Base-by-base conservation (phyloP, 2,329 filamentous ascomycete species). In the Achaetomium macrosporum region DNA sequence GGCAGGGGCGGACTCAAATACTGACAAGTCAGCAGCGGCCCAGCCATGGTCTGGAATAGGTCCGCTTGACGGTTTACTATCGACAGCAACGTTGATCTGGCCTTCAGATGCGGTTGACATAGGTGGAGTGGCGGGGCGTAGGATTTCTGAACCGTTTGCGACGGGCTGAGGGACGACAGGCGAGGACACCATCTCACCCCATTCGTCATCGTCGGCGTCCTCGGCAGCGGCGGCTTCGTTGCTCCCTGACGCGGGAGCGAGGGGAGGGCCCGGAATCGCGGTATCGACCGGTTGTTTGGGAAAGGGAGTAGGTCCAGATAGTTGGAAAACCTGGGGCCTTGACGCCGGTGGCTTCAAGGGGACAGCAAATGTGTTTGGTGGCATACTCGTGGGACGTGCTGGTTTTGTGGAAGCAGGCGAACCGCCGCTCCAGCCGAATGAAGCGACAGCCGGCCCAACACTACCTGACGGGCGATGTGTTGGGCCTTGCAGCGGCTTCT, bases 131-230 rank as follows among this genome's bases (percentile, higher is more conserved):
- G 37, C 9, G 39, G 20, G 17, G 30, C 2, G 12, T 19, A 37
- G 12, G 13, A 41, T 2, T 8, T 25, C 36, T 12, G 36, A 16
- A 19, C 17, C 17, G 33, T 19, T 20, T 43, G 35, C 11, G 20
- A 25, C 16, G 2, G 51, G 47, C 12, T 58, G 50, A 4, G 51
- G 35, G 0, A 45, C 46, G 5, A 54, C 48, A 2, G 63, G 72
- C 3, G 73, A 75, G 8, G 69, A 70, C 1, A 83, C 70, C 79
- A 83, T 83, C 55, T 83, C 79, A 2, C 79, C 79, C 79, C 79
- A 83, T 36, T 82, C 79, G 42, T 81, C 78, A 2, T 80, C 77
- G 5, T 79, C 75, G 0, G 74, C 59, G 31, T 59, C 51, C 2
- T 56, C 45, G 2, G 39, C 30, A 12, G 17, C 42, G 15, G 30